A percentile compares a stretch with the other conserved stretches of the same genome.
These are phyloP conservation scores for Mortierella sp. DNA, from an alignment of 371 early-diverging fungal genomes.

Conservation along the genomic window DNA sequence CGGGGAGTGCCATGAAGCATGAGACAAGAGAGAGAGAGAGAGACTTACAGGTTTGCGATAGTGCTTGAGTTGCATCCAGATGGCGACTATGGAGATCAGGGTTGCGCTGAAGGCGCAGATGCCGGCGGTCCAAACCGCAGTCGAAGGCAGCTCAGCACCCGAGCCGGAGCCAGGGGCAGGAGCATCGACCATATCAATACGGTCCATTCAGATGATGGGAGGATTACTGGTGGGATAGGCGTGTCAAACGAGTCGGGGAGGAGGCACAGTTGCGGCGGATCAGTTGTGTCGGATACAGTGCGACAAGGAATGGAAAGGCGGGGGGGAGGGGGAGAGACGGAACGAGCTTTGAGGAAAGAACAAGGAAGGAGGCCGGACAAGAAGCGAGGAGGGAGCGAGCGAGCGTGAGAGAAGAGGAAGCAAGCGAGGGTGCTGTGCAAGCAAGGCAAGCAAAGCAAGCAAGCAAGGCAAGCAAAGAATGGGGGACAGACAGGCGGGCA, in stretches of 20 bases:
- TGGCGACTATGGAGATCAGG: slow-evolving; percentile 75
- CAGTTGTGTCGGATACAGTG: too few relatives aligned
- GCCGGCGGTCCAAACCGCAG: slow-evolving; percentile 64
- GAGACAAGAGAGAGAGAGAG: not conserved
- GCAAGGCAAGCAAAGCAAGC: too few relatives aligned
- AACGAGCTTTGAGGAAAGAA: too few relatives aligned
- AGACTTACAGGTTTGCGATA: slow-evolving; percentile 85
- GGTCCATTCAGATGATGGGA: too few relatives aligned
- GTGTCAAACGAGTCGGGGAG: too few relatives aligned
- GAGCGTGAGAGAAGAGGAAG: not conserved
- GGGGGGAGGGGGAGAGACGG: too few relatives aligned
- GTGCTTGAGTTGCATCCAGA: slow-evolving; percentile 90
- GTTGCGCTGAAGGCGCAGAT: slow-evolving; percentile 55
- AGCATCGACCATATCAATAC: too few relatives aligned
- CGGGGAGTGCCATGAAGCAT: too few relatives aligned
- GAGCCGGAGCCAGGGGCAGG: slow-evolving; percentile 61
- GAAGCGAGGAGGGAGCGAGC: not conserved
- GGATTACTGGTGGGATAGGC: too few relatives aligned
- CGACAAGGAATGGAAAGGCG: too few relatives aligned
- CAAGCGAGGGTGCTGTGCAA: too few relatives aligned
- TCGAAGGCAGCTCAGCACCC: slow-evolving; percentile 65
- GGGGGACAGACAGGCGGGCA: not conserved
- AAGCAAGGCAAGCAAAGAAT: not conserved
- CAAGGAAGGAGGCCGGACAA: not conserved
- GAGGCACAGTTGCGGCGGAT: too few relatives aligned